Evolutionary conservation across 177 flowering plant species (phyloP).

Genomic region (Vitis hybrid): DNA sequence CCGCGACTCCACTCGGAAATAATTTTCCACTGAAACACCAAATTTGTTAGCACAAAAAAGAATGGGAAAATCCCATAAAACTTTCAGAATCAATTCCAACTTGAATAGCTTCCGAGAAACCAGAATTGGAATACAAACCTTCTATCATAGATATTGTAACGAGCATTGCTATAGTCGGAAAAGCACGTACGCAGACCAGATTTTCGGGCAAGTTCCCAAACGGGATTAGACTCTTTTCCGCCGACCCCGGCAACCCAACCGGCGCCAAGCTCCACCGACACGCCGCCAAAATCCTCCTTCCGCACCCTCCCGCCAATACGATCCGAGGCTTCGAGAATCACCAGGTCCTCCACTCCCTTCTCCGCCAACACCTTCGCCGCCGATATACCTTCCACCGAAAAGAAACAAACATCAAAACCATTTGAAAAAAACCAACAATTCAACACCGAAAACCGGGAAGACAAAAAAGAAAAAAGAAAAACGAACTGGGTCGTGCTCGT

Average conservation of each 20-base stretch:
- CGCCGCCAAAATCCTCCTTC: constrained; percentile 66
- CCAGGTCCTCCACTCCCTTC: constrained; percentile 70
- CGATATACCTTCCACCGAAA: constrained; percentile 55
- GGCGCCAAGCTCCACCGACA: constrained; percentile 88
- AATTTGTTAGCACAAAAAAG: neutral
- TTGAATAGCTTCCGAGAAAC: neutral
- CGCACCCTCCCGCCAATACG: constrained; percentile 85
- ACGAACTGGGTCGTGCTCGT: neutral
- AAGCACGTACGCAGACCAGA: constrained; percentile 47
- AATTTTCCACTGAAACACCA: constrained; percentile 67
- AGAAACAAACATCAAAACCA: neutral
- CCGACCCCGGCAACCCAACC: constrained; percentile 96
- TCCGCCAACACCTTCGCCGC: constrained; percentile 87
- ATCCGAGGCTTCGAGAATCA: constrained; percentile 84
- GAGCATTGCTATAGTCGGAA: constrained; percentile 67
- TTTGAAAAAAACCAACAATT: too few species aligned
- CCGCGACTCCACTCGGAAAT: constrained; percentile 77
- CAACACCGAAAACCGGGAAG: too few species aligned
- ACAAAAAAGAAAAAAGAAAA: neutral
- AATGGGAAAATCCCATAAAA: neutral
- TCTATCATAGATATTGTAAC: constrained; percentile 71
- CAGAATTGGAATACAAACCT: constrained; percentile 38
- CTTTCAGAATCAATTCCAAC: neutral
- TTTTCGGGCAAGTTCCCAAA: constrained; percentile 60
- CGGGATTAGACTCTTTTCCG: constrained; percentile 68